These are phyloP conservation scores for Backusella macrospora DNA, from an alignment of 192 early-diverging fungal species.

Conservation along the genomic window DNA sequence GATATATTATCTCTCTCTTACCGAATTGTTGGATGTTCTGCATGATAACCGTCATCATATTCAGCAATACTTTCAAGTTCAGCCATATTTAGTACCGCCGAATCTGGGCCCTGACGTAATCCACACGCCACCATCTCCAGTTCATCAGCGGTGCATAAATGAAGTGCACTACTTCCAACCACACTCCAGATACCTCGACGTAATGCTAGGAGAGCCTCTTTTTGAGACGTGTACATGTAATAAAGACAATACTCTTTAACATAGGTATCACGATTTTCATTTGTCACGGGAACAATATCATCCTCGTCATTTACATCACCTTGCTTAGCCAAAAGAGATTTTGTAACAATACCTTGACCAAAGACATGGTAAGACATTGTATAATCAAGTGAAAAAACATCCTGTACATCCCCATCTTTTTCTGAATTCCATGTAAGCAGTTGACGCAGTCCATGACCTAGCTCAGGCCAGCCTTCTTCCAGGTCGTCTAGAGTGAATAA, in stretches of 20 bases:
- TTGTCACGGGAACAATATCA: constrained; percentile 66
- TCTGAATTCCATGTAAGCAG: constrained; percentile 70
- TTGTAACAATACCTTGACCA: constrained; percentile 51
- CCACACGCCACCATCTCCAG: constrained; percentile 78
- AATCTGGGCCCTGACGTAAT: constrained; percentile 22
- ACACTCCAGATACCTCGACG: constrained; percentile 71
- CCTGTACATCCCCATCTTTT: constrained; percentile 67
- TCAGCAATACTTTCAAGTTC: constrained; percentile 70
- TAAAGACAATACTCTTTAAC: constrained; percentile 73
- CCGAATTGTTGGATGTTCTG: constrained; percentile 65
- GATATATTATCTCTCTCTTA: constrained; percentile 26
- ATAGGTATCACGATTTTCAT: constrained; percentile 71
- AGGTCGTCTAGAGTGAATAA: constrained; percentile 23
- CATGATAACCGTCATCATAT: constrained; percentile 89
- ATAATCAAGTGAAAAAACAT: constrained; percentile 83
- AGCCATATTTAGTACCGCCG: constrained; percentile 62
- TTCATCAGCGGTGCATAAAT: constrained; percentile 58
- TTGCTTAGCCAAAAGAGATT: constrained; percentile 46
- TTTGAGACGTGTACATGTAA: constrained; percentile 48
- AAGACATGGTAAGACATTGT: constrained; percentile 71
- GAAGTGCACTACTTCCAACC: constrained; percentile 45
- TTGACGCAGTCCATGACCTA: constrained; percentile 75
- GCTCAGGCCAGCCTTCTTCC: constrained; percentile 34
- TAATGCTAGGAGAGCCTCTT: constrained; percentile 69
- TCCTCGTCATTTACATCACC: constrained; percentile 35